phyloP scores from a whole-genome alignment of 2,329 filamentous ascomycete genomes.

The Venturia effusa region DNA sequence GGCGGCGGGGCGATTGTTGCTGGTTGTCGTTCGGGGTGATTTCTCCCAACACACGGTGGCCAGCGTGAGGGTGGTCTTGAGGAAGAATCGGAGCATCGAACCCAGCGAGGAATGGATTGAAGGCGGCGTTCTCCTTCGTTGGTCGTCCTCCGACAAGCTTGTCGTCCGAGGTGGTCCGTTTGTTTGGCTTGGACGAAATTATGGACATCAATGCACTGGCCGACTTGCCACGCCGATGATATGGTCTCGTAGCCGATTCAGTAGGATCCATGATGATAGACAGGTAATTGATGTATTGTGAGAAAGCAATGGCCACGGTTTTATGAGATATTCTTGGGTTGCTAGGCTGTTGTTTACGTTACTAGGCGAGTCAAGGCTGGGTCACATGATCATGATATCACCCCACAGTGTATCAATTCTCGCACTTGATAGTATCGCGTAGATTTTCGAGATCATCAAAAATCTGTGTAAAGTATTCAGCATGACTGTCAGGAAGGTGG shows the following conservation, averaged over 20 bases:
- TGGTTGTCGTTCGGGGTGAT: slow-evolving; percentile 27
- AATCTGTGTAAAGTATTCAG: too few relatives aligned
- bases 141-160: slow-evolving; percentile 21
- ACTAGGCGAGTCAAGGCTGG: background rate
- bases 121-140: slow-evolving; percentile 12
- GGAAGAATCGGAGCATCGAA: slow-evolving; percentile 31
- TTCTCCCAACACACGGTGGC: slow-evolving; percentile 19
- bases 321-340: background rate
- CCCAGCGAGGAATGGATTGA: background rate
- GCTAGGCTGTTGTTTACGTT: background rate
- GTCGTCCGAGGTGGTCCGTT: slow-evolving; percentile 34
- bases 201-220: slow-evolving; percentile 43
- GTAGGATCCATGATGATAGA: background rate
- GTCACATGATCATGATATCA: too few relatives aligned
- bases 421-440: too few relatives aligned
- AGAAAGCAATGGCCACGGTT: background rate
- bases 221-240: slow-evolving; percentile 30
- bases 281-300: background rate
- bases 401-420: too few relatives aligned
- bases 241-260: background rate
- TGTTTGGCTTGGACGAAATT: slow-evolving; percentile 38
- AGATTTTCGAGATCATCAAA: too few relatives aligned
- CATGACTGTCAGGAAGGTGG: too few relatives aligned
- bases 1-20: slow-evolving; percentile 24
- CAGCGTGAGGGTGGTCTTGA: slow-evolving; percentile 37